Base-by-base conservation (phyloP, 306 rosid species). In the Alnus rubra region DNA sequence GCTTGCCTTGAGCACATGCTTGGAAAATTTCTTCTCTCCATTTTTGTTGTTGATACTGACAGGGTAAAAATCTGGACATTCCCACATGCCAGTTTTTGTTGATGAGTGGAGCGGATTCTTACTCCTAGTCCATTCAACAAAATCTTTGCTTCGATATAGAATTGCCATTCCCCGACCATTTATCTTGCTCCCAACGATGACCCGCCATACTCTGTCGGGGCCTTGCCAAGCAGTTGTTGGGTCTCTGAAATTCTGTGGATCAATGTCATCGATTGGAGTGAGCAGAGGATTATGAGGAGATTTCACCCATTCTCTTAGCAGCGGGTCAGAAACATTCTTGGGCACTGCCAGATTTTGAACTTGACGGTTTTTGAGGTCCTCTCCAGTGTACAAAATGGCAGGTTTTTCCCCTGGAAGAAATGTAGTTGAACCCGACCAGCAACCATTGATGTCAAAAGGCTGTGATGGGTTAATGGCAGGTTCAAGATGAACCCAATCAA, bases 141-240 rank as follows among this genome's bases (percentile, higher is more conserved):
- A 89, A 54, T 87, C 90, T n/a, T 81, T 82, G 76, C 89, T 89
- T 23, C 11, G 72, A n/a, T 55, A 80, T 12, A 89, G 73, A 79
- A 83, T 80, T 12, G 65, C 84, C 59, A 83, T 76, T 81, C 89
- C 93, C 18, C 50, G 59, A 70, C 81, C 72, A 45, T 80, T 86
- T 13, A 82, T 85, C 78, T 55, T 52, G 62, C 81, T 82, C 45
- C 93, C 93, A 30, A 89, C 23, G 4, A 89, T 12, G 7, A 83
- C 81, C 12, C 90, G 83, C 89, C 89, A 87, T 56, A 77, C 62
- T 42, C 80, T 73, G 68, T 87, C 88, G 4, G 68, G 50, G 52
- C 89, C 89, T 9, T 79, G 67, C 93, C 93, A 89, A 71, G 88
- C 90, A 68, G 89, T 89, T 16, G 90, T 83, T 5, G 93, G 93